Conservation (phyloP, 2,329 filamentous ascomycete species). For the Thermothelomyces thermophilus region DNA sequence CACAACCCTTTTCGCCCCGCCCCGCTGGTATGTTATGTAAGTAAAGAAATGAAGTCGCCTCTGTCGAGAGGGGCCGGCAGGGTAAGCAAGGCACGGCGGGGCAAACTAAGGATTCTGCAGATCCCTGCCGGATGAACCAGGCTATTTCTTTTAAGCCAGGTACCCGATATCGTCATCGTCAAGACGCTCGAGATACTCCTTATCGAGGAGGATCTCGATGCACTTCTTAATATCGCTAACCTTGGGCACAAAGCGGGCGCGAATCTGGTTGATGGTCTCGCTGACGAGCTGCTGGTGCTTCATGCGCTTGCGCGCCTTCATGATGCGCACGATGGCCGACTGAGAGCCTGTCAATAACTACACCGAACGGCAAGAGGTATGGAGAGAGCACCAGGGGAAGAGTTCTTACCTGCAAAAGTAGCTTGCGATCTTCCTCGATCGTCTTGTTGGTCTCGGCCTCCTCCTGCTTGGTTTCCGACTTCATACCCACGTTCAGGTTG, state of each 20-base stretch:
- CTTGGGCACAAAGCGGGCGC: constrained; percentile 85
- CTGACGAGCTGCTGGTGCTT: constrained; percentile 92
- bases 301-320: constrained; percentile 99
- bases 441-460: constrained; percentile 98
- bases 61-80: background rate
- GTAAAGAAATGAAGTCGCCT: background rate
- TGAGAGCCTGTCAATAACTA: constrained; percentile 34
- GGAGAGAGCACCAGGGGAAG: constrained; percentile 1
- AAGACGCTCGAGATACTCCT: constrained; percentile 94
- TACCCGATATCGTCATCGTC: constrained; percentile 94
- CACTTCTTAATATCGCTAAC: constrained; percentile 98
- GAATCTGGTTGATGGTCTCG: constrained; percentile 94
- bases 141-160: constrained; percentile 57
- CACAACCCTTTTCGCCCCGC: background rate
- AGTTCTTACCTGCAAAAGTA: constrained; percentile 82
- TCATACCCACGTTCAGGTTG: constrained; percentile 90
- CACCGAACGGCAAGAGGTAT: background rate
- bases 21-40: background rate
- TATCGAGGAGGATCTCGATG: constrained; percentile 96
- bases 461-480: constrained; percentile 93
- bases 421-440: constrained; percentile 94
- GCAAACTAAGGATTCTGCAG: background rate
- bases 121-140: background rate
- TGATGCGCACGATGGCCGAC: constrained; percentile 98
- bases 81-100: background rate